These are phyloP conservation scores for Copromyces sp. DNA, from an alignment of 495 filamentous ascomycete genomes.

Conservation along the genomic window DNA sequence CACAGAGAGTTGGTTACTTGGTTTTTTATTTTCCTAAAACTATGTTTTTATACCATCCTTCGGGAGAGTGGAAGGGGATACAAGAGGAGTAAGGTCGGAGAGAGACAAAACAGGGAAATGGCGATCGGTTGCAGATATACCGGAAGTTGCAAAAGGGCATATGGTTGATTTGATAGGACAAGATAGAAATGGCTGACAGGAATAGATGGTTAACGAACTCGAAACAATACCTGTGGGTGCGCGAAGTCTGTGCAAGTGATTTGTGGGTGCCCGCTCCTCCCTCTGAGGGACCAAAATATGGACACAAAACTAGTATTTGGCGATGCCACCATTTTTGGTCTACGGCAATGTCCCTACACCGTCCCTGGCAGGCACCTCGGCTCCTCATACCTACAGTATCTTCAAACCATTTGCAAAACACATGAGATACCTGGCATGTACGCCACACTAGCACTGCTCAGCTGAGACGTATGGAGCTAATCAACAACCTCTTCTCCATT, in stretches of 20 bases:
- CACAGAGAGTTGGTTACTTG: neutral
- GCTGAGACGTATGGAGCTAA: neutral
- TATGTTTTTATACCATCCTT: neutral
- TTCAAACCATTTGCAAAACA: neutral
- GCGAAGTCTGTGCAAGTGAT: neutral
- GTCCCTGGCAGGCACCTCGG: neutral
- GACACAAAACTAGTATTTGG: neutral
- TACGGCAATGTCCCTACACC: neutral
- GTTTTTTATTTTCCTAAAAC: neutral
- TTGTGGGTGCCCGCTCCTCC: neutral
- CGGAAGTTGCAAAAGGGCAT: neutral
- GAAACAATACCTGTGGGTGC: neutral
- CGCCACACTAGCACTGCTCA: neutral
- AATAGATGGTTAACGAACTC: neutral
- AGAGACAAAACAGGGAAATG: neutral
- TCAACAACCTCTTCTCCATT: too few relatives aligned
- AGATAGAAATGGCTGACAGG: neutral
- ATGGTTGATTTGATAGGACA: neutral
- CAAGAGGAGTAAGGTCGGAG: neutral
- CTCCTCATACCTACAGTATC: too few relatives aligned
- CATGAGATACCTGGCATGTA: neutral
- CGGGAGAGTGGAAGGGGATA: neutral
- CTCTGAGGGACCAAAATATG: neutral
- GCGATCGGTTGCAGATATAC: neutral
- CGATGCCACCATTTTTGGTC: neutral